These are phyloP conservation scores for Aspergillus sojae DNA, from an alignment of 2,329 filamentous ascomycete species.

Conservation along the genomic window DNA sequence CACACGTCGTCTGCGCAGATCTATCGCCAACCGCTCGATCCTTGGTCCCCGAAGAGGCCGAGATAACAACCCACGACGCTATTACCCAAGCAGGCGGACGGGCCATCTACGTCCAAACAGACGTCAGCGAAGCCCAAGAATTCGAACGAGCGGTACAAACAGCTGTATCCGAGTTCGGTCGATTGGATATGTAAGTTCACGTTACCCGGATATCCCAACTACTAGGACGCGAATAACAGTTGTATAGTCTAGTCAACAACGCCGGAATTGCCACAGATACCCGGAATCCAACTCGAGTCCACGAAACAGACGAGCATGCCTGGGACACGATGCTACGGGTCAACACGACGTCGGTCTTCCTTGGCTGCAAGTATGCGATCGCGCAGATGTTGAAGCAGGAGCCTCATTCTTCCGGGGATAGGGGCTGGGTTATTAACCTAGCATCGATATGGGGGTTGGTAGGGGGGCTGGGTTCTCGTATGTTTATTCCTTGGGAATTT, in stretches of 20 bases:
- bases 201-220: constrained; percentile 40
- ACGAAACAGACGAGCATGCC: constrained; percentile 48
- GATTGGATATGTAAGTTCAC: constrained; percentile 47
- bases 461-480: constrained; percentile 25
- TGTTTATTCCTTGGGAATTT: not conserved
- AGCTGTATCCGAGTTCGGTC: constrained; percentile 41
- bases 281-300: constrained; percentile 40
- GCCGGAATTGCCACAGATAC: constrained; percentile 53
- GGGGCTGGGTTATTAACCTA: constrained; percentile 38
- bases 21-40: constrained; percentile 23
- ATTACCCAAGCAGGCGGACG: constrained; percentile 39
- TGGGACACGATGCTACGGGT: constrained; percentile 48
- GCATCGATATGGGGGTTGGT: constrained; percentile 33
- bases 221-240: constrained; percentile 19
- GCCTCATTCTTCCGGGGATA: constrained; percentile 30
- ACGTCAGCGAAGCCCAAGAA: constrained; percentile 43
- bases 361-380: constrained; percentile 43
- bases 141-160: constrained; percentile 42
- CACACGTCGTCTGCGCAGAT: constrained; percentile 47
- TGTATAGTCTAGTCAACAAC: constrained; percentile 50
- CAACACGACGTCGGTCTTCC: constrained; percentile 44
- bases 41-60: constrained; percentile 32
- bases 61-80: constrained; percentile 41
- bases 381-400: constrained; percentile 42
- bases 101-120: constrained; percentile 48